Evolutionary conservation across 1,139 yeast species (phyloP).

Genomic region (Saccharomyces hybrid): DNA sequence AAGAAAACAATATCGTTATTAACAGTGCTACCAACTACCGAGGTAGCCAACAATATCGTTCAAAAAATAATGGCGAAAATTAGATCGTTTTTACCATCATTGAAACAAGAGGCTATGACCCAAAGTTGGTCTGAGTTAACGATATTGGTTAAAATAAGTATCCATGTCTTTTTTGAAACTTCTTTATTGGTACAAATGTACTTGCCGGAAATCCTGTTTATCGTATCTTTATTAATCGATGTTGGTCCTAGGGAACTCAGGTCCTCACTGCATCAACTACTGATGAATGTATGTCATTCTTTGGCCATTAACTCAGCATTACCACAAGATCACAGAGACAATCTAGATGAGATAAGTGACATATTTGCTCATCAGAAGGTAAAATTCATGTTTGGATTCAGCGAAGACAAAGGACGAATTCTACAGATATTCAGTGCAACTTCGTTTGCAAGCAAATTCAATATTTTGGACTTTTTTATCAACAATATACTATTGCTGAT

Average conservation of each 20-base stretch:
- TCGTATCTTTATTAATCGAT: slow-evolving; percentile 66
- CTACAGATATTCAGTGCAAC: slow-evolving; percentile 34
- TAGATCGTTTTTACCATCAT: slow-evolving; percentile 43
- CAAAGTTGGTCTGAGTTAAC: slow-evolving; percentile 68
- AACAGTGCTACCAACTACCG: slow-evolving; percentile 60
- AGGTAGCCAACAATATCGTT: slow-evolving; percentile 62
- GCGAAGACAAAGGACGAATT: slow-evolving; percentile 48
- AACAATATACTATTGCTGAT: slow-evolving; percentile 53
- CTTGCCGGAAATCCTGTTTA: slow-evolving; percentile 64
- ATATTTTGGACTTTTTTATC: slow-evolving; percentile 57
- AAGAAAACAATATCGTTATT: slow-evolving; percentile 52
- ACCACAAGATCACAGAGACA: slow-evolving; percentile 37
- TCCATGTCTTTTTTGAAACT: slow-evolving; percentile 68
- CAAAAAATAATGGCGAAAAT: slow-evolving; percentile 42
- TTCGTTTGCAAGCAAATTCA: slow-evolving; percentile 45
- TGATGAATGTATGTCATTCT: slow-evolving; percentile 67
- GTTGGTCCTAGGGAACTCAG: slow-evolving; percentile 67
- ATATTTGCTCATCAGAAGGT: slow-evolving; percentile 67
- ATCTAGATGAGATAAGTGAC: slow-evolving; percentile 47
- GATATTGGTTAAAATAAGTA: slow-evolving; percentile 58
- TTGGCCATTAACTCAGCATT: slow-evolving; percentile 54
- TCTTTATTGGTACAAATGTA: slow-evolving; percentile 56
- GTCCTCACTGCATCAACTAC: slow-evolving; percentile 52
- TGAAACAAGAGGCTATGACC: slow-evolving; percentile 42
- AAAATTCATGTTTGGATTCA: slow-evolving; percentile 67